phyloP scores from a whole-genome alignment of 345 rosid genomes.

The Murraya paniculata region DNA sequence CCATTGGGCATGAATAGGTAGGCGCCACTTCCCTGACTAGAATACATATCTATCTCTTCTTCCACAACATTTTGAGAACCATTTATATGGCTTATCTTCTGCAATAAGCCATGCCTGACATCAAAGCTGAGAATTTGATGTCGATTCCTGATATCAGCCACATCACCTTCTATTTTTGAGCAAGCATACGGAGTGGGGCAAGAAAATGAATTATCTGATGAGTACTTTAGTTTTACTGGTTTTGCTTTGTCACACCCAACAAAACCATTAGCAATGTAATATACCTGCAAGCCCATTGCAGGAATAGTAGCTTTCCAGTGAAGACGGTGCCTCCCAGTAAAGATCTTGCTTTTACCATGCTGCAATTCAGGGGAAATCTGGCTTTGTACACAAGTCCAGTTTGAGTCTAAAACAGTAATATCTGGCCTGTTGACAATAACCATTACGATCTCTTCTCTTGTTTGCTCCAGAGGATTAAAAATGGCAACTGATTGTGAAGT shows the following conservation, averaged over 20 bases:
- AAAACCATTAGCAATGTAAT: constrained; percentile 76
- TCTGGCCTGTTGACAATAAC: constrained; percentile 71
- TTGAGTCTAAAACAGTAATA: constrained; percentile 73
- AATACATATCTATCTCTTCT: constrained; percentile 81
- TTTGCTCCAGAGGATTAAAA: constrained; percentile 88
- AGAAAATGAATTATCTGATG: constrained; percentile 45
- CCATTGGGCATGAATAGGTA: constrained; percentile 86
- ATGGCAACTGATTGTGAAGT: constrained; percentile 72
- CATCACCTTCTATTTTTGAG: constrained; percentile 54
- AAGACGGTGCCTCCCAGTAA: constrained; percentile 81
- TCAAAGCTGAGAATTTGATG: constrained; percentile 74
- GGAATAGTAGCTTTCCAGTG: constrained; percentile 94
- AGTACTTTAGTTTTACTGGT: constrained; percentile 56
- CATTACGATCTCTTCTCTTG: constrained; percentile 76
- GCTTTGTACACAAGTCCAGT: constrained; percentile 90
- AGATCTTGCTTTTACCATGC: constrained; percentile 62
- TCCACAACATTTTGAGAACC: constrained; percentile 48
- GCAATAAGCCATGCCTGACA: constrained; percentile 63
- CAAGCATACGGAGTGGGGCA: constrained; percentile 81
- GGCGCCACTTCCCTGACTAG: constrained; percentile 83
- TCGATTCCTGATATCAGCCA: constrained; percentile 56
- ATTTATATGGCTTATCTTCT: constrained; percentile 45
- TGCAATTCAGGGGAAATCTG: constrained; percentile 92
- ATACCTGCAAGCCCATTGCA: constrained; percentile 84
- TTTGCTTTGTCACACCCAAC: constrained; percentile 80